Conservation (phyloP, 805 yeast genomes). For the Debaryomyces castellii region DNA sequence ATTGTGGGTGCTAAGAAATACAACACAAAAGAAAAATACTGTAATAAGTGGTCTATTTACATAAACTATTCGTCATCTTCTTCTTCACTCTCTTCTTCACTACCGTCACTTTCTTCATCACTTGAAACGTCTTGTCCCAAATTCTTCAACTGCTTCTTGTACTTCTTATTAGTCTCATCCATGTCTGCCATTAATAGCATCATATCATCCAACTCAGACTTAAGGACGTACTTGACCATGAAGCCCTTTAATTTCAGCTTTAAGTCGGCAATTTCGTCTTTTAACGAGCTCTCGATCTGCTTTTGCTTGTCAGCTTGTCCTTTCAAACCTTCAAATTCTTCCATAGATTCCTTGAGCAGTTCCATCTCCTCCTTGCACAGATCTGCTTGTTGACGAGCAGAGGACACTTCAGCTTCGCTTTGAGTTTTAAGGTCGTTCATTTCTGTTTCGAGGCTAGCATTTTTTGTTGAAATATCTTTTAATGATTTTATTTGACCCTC, state of each 20-base stretch:
- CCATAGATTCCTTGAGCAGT: neutral
- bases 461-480: neutral
- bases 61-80: slow-evolving; percentile 12
- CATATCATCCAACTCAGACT: slow-evolving; percentile 67
- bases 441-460: neutral
- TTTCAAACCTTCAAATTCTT: neutral
- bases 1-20: neutral
- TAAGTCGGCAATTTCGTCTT: slow-evolving; percentile 3
- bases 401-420: neutral
- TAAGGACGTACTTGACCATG: slow-evolving; percentile 34
- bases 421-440: neutral
- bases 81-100: slow-evolving; percentile 50
- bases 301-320: neutral
- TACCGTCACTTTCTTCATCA: slow-evolving; percentile 68
- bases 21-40: neutral
- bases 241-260: slow-evolving; percentile 6
- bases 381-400: neutral
- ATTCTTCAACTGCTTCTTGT: slow-evolving; percentile 50
- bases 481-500: neutral
- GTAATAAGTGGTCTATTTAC: neutral
- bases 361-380: neutral
- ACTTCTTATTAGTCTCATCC: slow-evolving; percentile 63
- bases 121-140: slow-evolving; percentile 65
- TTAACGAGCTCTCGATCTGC: neutral
- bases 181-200: slow-evolving; percentile 74